Base-by-base conservation (phyloP, 331 rosid genomes). In the Saraca asoca region DNA sequence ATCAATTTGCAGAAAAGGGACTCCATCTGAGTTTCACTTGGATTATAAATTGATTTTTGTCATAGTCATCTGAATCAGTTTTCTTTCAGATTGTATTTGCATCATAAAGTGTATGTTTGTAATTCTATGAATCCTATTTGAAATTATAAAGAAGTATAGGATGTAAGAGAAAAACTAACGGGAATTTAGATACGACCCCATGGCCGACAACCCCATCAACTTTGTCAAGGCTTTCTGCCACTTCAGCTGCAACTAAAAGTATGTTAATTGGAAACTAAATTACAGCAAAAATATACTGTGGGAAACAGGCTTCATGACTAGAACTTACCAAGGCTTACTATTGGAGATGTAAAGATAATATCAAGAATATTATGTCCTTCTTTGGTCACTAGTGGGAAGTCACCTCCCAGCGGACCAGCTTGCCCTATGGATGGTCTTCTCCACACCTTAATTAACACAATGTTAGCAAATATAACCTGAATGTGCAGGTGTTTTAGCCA, bases 261-360 rank as follows among this genome's bases (percentile, higher is more conserved):
- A 53, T 29, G 72, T 55, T 61, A 73, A 58, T 18, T 12, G 46
- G 51, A 76, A 24, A 12, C 14, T 42, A 39, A 52, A 52, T 31
- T 45, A 50, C 42, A 12, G 35, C 37, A 68, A 19, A 52, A 17
- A 20, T 24, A 55, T 14, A 31, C 24, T 16, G 12, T 77, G 63
- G 6, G 56, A 63, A 63, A 69, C 46, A 56, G 12, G 58, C 44
- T 38, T 14, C 49, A 31, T 9, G 7, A 17, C 17, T 56, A 56
- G 60, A 73, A 67, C 87, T 42, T 62, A 88, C 92, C 90, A 29
- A 91, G 91, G 72, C 72, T 91, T 72, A 20, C 70, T 61, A 91
- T 85, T 55, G 97, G 97, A 76, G 97, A 91, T 33, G 96, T 91
- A 76, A 85, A 91, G 69, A 91, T 88, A 81, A 91, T 70, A 83